Conservation (phyloP, 2,329 filamentous ascomycete species). For the Colletotrichum chlorophyti region DNA sequence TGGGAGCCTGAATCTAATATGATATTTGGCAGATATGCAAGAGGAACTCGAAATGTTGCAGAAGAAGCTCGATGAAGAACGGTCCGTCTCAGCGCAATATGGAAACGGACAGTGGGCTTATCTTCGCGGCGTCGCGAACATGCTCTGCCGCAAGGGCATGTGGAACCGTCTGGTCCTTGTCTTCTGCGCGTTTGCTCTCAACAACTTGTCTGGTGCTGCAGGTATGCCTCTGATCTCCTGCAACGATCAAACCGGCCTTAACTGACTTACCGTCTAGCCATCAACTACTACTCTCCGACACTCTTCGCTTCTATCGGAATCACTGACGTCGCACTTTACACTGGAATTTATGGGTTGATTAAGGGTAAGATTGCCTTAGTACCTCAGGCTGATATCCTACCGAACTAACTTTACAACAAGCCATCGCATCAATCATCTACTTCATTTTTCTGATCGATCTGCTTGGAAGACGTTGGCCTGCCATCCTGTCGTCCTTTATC, state of each 20-base stretch:
- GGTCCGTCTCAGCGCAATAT: conserved; percentile 38
- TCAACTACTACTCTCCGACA: conserved; percentile 50
- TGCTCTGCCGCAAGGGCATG: conserved; percentile 46
- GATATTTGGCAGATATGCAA: conserved; percentile 42
- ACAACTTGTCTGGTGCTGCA: conserved; percentile 44
- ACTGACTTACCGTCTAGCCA: conserved; percentile 32
- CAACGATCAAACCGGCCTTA: too few species aligned
- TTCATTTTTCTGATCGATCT: conserved; percentile 46
- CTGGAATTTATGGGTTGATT: conserved; percentile 57
- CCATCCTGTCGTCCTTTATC: conserved; percentile 54
- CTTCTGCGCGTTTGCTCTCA: conserved; percentile 45
- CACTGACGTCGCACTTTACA: conserved; percentile 50
- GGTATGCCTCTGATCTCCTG: too few species aligned
- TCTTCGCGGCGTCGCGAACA: conserved; percentile 41
- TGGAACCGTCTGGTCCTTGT: conserved; percentile 45
- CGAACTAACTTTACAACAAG: conserved; percentile 23
- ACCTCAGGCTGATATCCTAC: too few species aligned
- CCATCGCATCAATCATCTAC: conserved; percentile 47
- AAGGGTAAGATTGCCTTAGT: conserved; percentile 34
- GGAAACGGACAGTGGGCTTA: conserved; percentile 41
- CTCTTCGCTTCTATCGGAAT: conserved; percentile 51
- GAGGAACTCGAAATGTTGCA: conserved; percentile 56
- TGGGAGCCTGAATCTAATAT: neutral
- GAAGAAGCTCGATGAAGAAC: conserved; percentile 42
- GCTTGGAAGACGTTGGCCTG: conserved; percentile 45